phyloP scores from a whole-genome alignment of 495 filamentous ascomycete species.

The Penicillium pulvis region DNA sequence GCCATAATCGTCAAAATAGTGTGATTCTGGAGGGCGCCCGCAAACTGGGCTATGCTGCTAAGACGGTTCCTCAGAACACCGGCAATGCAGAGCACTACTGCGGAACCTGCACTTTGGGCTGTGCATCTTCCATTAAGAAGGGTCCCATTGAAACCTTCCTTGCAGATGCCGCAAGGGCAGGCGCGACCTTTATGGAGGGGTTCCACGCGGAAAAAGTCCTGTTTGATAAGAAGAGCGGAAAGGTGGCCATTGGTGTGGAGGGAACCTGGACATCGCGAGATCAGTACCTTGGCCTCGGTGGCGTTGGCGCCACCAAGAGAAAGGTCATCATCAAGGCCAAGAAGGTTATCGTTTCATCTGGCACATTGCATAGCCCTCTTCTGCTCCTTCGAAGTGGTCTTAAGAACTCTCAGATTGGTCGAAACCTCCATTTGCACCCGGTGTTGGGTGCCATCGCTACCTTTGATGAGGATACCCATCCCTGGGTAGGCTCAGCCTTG shows the following conservation, averaged over 20 bases:
- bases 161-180: conserved; percentile 72
- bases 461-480: conserved; percentile 65
- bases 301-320: conserved; percentile 47
- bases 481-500: conserved; percentile 80
- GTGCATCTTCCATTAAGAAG: conserved; percentile 70
- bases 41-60: conserved; percentile 72
- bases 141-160: conserved; percentile 77
- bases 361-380: conserved; percentile 73
- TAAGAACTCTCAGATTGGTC: conserved; percentile 81
- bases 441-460: conserved; percentile 60
- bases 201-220: conserved; percentile 66
- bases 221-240: conserved; percentile 58
- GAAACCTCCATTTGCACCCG: conserved; percentile 81
- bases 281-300: conserved; percentile 55
- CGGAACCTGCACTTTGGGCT: conserved; percentile 80
- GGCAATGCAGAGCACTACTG: conserved; percentile 69
- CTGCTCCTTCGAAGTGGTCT: conserved; percentile 73
- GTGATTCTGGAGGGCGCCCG: conserved; percentile 73
- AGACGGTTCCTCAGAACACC: conserved; percentile 77
- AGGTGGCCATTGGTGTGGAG: conserved; percentile 64
- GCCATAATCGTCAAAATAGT: conserved; percentile 70
- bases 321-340: conserved; percentile 75
- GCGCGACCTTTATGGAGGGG: conserved; percentile 79
- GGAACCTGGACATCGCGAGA: conserved; percentile 77
- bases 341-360: conserved; percentile 76